Conservation (phyloP, 2,329 filamentous ascomycete species). For the Epichloe typhina region DNA sequence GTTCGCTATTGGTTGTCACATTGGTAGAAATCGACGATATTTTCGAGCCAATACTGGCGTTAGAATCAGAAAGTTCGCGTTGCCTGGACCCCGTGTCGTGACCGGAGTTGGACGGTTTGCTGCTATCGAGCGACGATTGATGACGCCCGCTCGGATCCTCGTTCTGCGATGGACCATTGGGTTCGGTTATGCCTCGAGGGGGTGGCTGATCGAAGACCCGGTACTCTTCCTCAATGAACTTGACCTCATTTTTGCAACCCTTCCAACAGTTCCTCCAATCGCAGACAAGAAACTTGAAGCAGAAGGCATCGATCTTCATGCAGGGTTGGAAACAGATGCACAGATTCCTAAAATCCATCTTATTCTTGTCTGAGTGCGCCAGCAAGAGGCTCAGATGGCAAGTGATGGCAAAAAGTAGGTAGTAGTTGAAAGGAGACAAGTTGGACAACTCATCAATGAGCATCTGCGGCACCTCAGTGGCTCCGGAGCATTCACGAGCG, state of each 20-base stretch:
- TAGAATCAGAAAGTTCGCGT: conserved; percentile 26
- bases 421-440: conserved; percentile 94
- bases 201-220: conserved; percentile 44
- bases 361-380: conserved; percentile 88
- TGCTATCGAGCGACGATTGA: conserved; percentile 51
- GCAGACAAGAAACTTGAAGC: conserved; percentile 88
- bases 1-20: conserved; percentile 31
- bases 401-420: conserved; percentile 91
- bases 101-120: conserved; percentile 32
- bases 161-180: conserved; percentile 16
- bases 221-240: conserved; percentile 60
- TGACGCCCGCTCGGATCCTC: conserved; percentile 8
- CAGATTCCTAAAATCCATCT: conserved; percentile 93
- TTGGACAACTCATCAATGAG: conserved; percentile 86
- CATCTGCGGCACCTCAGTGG: conserved; percentile 69
- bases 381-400: conserved; percentile 87
- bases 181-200: conserved; percentile 35
- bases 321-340: conserved; percentile 96
- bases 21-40: conserved; percentile 31
- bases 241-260: conserved; percentile 81
- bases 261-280: conserved; percentile 97
- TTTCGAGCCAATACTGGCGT: conserved; percentile 30
- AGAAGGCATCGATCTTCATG: conserved; percentile 90
- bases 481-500: conserved; percentile 63
- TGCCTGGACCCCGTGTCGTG: conserved; percentile 30